A percentile compares a stretch with the other conserved stretches of the same genome.
Evolutionary conservation across 345 rosid genomes (phyloP).

Genomic region (Kandelia obovata): DNA sequence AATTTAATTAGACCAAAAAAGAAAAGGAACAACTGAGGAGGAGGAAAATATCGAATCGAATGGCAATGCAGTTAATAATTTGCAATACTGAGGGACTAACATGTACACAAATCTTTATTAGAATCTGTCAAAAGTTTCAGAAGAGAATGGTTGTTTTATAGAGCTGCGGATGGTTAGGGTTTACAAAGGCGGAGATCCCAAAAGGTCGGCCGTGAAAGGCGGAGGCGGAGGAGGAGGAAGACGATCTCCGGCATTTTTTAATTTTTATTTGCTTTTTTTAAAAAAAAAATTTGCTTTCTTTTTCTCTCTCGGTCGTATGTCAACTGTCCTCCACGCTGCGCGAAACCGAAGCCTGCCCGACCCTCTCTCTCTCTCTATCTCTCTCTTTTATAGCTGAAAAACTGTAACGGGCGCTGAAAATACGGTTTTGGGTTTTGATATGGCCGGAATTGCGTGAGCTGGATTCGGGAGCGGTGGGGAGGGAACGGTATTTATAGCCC

Average conservation of each 20-base stretch:
- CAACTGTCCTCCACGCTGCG: conserved; percentile 56
- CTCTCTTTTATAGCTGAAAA: background rate
- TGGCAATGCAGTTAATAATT: conserved; percentile 15
- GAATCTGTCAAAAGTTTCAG: no score
- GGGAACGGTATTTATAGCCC: background rate
- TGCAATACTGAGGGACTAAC: background rate
- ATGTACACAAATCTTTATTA: no score
- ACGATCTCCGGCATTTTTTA: background rate
- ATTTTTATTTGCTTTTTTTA: no score
- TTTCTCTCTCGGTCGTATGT: conserved; percentile 33
- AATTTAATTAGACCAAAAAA: background rate
- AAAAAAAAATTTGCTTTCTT: background rate
- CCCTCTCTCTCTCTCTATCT: conserved; percentile 16
- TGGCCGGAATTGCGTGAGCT: background rate
- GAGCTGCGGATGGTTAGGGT: no score
- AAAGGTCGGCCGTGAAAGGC: background rate
- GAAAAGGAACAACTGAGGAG: background rate
- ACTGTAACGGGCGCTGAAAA: background rate
- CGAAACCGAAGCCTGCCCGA: conserved; percentile 45
- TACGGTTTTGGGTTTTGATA: conserved; percentile 14
- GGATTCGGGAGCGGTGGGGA: background rate
- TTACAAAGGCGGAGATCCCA: no score
- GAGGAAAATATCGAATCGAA: background rate
- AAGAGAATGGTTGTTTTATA: no score
- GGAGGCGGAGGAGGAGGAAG: background rate